Evolutionary conservation across 805 yeast genomes (phyloP).

Genomic region (Wickerhamiella brachini): DNA sequence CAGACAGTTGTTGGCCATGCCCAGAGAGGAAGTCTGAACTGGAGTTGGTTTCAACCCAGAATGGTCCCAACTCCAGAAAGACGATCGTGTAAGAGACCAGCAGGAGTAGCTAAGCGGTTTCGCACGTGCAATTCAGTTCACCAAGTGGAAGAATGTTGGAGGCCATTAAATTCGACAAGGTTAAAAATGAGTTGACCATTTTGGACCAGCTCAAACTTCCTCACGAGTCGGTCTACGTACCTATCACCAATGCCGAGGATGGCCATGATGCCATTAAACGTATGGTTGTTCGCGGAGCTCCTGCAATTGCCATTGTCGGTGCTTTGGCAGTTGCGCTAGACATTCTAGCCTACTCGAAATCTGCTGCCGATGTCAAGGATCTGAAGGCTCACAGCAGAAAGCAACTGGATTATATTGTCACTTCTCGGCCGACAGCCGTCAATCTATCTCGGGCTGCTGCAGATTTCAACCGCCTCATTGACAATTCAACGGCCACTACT

Average conservation of each 20-base stretch:
- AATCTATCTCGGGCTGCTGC: slow-evolving; percentile 66
- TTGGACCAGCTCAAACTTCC: slow-evolving; percentile 79
- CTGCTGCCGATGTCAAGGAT: slow-evolving; percentile 13
- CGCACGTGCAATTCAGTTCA: neutral
- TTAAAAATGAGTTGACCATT: slow-evolving; percentile 36
- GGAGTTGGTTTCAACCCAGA: too few species aligned
- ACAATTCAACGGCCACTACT: slow-evolving; percentile 6
- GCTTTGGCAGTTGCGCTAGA: slow-evolving; percentile 75
- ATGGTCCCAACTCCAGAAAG: too few species aligned
- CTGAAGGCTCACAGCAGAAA: slow-evolving; percentile 18
- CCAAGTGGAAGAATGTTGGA: slow-evolving; percentile 27
- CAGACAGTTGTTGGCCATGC: too few species aligned
- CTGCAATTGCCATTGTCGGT: slow-evolving; percentile 95
- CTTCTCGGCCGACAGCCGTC: slow-evolving; percentile 92
- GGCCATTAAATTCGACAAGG: slow-evolving; percentile 54
- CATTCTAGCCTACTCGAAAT: slow-evolving; percentile 25
- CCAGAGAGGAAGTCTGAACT: too few species aligned
- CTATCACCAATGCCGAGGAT: slow-evolving; percentile 49
- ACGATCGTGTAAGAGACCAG: too few species aligned
- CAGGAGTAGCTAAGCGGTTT: neutral
- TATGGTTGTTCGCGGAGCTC: slow-evolving; percentile 97
- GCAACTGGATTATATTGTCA: slow-evolving; percentile 50
- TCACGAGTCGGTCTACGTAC: slow-evolving; percentile 55
- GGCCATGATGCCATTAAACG: slow-evolving; percentile 71
- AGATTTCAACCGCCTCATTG: slow-evolving; percentile 31